These are phyloP conservation scores for Cercophora scortea DNA, from an alignment of 495 filamentous ascomycete species.

Conservation along the genomic window DNA sequence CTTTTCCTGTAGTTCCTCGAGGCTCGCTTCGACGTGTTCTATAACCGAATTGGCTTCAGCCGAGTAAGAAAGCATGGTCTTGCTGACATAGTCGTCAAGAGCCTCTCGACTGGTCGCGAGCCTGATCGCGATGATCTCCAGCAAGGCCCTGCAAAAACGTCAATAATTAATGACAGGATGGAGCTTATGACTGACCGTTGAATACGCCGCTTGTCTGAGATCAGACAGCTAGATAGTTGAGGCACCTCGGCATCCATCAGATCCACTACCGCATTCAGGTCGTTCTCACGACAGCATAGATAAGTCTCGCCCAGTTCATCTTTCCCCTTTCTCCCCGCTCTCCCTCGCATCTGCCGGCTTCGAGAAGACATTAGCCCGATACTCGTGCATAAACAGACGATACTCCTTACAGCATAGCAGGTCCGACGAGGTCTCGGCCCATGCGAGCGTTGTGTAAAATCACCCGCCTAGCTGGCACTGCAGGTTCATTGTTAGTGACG, in stretches of 20 bases:
- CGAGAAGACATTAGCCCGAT: neutral
- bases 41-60: constrained; percentile 35
- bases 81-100: constrained; percentile 62
- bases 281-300: constrained; percentile 63
- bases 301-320: constrained; percentile 77
- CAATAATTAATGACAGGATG: too few relatives aligned
- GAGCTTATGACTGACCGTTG: constrained; percentile 21
- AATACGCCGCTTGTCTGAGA: constrained; percentile 59
- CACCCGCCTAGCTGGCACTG: constrained; percentile 56
- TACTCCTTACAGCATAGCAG: constrained; percentile 58
- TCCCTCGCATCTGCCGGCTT: constrained; percentile 76
- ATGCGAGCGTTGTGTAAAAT: constrained; percentile 72
- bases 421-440: constrained; percentile 69
- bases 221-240: constrained; percentile 59
- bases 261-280: constrained; percentile 61
- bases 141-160: constrained; percentile 45
- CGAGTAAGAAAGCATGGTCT: constrained; percentile 57
- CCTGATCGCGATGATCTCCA: constrained; percentile 67
- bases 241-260: constrained; percentile 70
- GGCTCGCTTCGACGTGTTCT: constrained; percentile 46
- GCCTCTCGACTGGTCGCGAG: constrained; percentile 62
- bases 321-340: constrained; percentile 77
- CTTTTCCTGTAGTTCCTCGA: constrained; percentile 44
- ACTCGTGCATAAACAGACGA: constrained; percentile 1
- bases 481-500: too few relatives aligned